A percentile compares a stretch with the other conserved stretches of the same genome.
These are phyloP conservation scores for Stereum hirsutum DNA, from an alignment of 1,284 basidiomycete genomes.

Conservation along the genomic window DNA sequence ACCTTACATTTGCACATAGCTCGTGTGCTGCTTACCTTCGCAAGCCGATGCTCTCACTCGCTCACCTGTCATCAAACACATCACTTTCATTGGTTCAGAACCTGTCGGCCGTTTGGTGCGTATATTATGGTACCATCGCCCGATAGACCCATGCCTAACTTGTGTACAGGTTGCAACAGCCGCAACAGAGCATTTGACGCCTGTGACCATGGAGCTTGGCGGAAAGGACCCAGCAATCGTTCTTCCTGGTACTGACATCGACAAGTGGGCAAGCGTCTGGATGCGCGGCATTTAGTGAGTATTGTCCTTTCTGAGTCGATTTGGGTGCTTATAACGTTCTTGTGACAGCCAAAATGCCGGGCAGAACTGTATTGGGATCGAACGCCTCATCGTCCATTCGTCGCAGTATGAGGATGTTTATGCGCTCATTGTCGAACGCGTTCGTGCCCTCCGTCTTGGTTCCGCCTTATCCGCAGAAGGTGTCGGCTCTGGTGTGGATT, in stretches of 20 bases:
- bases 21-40: constrained; percentile 85
- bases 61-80: constrained; percentile 74
- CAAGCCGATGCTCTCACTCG: constrained; percentile 77
- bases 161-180: constrained; percentile 60
- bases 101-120: constrained; percentile 75
- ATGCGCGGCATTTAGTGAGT: constrained; percentile 86
- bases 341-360: constrained; percentile 74
- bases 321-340: constrained; percentile 5
- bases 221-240: constrained; percentile 79
- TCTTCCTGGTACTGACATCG: constrained; percentile 62
- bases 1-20: constrained; percentile 23
- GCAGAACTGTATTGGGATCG: constrained; percentile 96
- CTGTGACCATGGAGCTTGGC: constrained; percentile 86
- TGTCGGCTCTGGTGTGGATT: constrained; percentile 64
- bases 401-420: constrained; percentile 71
- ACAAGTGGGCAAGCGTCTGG: constrained; percentile 63
- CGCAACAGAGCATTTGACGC: constrained; percentile 80
- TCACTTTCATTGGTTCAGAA: constrained; percentile 92
- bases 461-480: constrained; percentile 61
- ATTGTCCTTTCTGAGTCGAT: background rate
- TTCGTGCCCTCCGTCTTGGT: constrained; percentile 60
- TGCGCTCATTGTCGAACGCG: constrained; percentile 51
- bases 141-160: constrained; percentile 5
- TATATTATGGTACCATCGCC: background rate
- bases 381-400: constrained; percentile 81